These are phyloP conservation scores for Chrysanthemum seticuspe DNA, from an alignment of 129 eudicot species.

Conservation along the genomic window DNA sequence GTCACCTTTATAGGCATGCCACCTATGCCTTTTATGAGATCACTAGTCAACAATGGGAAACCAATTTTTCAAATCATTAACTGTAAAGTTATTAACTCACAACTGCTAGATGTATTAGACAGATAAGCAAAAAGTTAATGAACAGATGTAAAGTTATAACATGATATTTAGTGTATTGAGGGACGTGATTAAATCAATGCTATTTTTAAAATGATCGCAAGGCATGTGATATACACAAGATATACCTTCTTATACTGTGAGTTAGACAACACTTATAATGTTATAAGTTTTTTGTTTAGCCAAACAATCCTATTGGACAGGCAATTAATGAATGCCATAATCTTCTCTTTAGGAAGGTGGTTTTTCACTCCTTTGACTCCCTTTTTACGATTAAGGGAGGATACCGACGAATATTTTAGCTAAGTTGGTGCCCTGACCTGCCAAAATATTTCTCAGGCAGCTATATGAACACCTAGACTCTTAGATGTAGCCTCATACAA, in stretches of 20 bases:
- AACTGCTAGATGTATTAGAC: too few species aligned
- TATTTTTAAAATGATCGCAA: not conserved
- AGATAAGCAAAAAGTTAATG: too few species aligned
- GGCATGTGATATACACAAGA: not conserved
- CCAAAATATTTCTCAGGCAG: not conserved
- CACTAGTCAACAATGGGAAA: too few species aligned
- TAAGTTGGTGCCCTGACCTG: not conserved
- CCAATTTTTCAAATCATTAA: too few species aligned
- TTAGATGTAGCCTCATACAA: not conserved
- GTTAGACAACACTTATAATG: not conserved
- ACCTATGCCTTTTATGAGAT: too few species aligned
- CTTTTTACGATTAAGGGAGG: not conserved
- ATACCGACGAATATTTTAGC: too few species aligned
- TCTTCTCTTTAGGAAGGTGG: not conserved
- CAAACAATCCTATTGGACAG: not conserved
- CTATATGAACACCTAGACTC: not conserved
- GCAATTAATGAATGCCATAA: not conserved
- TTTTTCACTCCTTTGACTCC: not conserved
- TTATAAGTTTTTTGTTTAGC: not conserved
- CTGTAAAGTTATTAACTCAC: too few species aligned
- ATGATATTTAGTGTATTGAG: too few species aligned
- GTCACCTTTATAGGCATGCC: too few species aligned
- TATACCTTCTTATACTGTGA: not conserved
- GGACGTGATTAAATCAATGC: too few species aligned
- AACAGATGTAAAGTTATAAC: too few species aligned